Evolutionary conservation across 768 basidiomycete genomes (phyloP).

Genomic region (Pluteus cervinus): DNA sequence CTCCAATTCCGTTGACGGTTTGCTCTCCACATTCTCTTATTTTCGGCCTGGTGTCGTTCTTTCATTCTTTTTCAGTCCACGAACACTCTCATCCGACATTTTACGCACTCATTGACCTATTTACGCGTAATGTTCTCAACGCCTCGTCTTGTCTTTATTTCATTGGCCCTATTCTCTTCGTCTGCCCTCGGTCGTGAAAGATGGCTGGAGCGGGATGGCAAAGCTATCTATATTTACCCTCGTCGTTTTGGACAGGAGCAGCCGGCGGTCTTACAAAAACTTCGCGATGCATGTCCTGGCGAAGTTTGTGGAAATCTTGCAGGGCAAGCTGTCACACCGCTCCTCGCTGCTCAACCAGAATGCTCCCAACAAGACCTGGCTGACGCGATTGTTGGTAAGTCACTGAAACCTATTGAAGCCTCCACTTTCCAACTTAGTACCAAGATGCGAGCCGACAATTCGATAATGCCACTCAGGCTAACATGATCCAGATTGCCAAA

Average conservation of each 20-base stretch:
- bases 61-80: conserved; percentile 12
- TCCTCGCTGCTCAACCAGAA: conserved; percentile 45
- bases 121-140: conserved; percentile 24
- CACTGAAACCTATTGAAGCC: background rate
- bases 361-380: conserved; percentile 56
- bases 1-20: conserved; percentile 36
- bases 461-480: conserved; percentile 40
- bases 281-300: conserved; percentile 41
- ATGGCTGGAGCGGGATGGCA: conserved; percentile 44
- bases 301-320: conserved; percentile 43
- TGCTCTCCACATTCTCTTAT: conserved; percentile 23
- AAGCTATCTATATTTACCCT: conserved; percentile 40
- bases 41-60: conserved; percentile 45
- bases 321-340: conserved; percentile 43
- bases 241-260: conserved; percentile 50
- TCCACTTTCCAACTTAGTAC: background rate
- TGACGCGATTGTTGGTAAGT: conserved; percentile 48
- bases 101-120: background rate
- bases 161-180: conserved; percentile 7
- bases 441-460: conserved; percentile 49
- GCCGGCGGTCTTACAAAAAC: conserved; percentile 38
- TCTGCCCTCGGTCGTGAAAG: conserved; percentile 31
- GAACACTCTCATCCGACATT: too few species aligned
- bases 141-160: conserved; percentile 17
- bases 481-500: conserved; percentile 45